Evolutionary conservation across 78 protist species (phyloP), one percentile per base, ranked within the genome.

Genomic region (Tieghemostelium lacteum): DNA sequence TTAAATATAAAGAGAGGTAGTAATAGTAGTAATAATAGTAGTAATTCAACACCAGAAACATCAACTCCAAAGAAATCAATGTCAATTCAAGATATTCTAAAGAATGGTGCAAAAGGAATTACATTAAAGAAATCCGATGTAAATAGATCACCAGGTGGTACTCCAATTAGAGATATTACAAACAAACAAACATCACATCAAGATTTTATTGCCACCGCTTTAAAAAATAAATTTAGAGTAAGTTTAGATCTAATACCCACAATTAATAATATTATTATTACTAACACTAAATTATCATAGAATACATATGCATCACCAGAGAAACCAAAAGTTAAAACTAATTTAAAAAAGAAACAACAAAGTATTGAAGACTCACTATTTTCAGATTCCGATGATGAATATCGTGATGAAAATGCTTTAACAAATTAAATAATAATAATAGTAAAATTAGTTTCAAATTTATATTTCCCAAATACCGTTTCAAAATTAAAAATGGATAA

Each of bases 81-180:
- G 8, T 73, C 78, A 3, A 58, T 73, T 0, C 69, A 24, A n/a
- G 87, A 77, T 8, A 52, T 77, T 36, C 36, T 77, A 29, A 14
- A 29, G 26, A 65, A 58, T 31, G 71, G 74, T 20, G 29, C 52
- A 1, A n/a, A 20, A 45, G 45, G 45, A 31, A 22, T 70, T 6
- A 40, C 17, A 16, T 55, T 77, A 34, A 77, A 77, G 22, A 77
- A 64, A n/a, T 67, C 71, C 10, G 66, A 66, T 16, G 31, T 45
- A 64, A 33, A 37, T 52, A 28, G 87, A 36, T 77, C 87, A 29
- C 87, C 87, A 64, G 87, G 87, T 64, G 87, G 87, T 5, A 77
- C 87, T 22, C 87, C 87, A 45, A 28, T 67, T 10, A 64, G 71
- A 36, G 87, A 77, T 37, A 34, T 55, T 22, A 73, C 78, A 49